Percentiles rank a stretch among this genome's conserved stretches.
phyloP scores from a whole-genome alignment of 1,284 basidiomycete species.

The Pascua sp. region DNA sequence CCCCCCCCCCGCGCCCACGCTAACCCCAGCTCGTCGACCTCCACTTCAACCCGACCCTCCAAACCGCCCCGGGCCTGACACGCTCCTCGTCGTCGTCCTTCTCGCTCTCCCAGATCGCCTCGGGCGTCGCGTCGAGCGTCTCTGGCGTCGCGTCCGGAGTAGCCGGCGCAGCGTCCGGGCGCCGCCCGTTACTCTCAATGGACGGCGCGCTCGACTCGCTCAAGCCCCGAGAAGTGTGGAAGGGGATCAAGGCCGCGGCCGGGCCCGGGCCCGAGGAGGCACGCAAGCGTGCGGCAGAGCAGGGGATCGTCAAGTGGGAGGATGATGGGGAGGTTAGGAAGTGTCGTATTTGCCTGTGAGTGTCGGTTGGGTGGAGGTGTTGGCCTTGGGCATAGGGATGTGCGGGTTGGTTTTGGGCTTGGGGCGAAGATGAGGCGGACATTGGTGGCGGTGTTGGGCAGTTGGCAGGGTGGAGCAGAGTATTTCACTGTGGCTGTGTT shows the following conservation, averaged over 20 bases:
- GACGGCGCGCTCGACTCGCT: constrained; percentile 35
- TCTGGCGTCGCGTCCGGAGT: neutral
- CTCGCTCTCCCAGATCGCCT: constrained; percentile 20
- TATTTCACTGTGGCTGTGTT: no score
- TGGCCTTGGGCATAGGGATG: no score
- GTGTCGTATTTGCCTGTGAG: constrained; percentile 70
- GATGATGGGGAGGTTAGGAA: constrained; percentile 69
- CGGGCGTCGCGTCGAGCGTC: no score
- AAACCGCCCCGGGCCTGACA: constrained; percentile 14
- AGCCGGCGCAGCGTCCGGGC: neutral
- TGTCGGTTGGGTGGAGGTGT: no score
- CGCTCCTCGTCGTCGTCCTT: constrained; percentile 33
- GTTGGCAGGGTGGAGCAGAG: no score
- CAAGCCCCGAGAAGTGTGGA: constrained; percentile 47
- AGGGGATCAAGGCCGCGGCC: constrained; percentile 58
- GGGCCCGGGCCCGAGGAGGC: constrained; percentile 55
- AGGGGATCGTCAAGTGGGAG: constrained; percentile 93
- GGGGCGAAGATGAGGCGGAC: no score
- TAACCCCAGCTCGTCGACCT: constrained; percentile 61
- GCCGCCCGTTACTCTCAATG: neutral
- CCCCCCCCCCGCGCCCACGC: neutral
- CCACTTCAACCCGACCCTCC: constrained; percentile 62
- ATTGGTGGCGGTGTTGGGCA: no score
- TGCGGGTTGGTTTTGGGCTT: no score
- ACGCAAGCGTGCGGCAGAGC: constrained; percentile 64